Conservation (phyloP, 1,284 basidiomycete species). For the Pseudozyma flocculosa region DNA sequence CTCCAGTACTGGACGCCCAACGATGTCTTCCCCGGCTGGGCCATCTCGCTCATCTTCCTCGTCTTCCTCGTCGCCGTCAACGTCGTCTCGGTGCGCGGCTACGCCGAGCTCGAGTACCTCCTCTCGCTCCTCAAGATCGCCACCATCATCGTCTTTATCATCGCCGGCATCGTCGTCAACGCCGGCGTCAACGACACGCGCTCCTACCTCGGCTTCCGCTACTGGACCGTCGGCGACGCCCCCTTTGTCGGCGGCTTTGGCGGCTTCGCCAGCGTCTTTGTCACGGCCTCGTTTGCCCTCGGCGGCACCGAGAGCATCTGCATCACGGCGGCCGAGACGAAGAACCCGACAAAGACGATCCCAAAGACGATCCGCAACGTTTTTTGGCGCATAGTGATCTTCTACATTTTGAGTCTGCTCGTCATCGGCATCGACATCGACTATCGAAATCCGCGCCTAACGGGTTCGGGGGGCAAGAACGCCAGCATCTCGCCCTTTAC, state of each 20-base stretch:
- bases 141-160: conserved; percentile 27
- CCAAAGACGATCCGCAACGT: conserved; percentile 62
- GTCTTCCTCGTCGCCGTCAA: conserved; percentile 49
- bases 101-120: conserved; percentile 65
- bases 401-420: conserved; percentile 63
- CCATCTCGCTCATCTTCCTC: conserved; percentile 59
- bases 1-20: conserved; percentile 26
- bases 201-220: conserved; percentile 39
- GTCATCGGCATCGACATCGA: conserved; percentile 66
- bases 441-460: conserved; percentile 42
- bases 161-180: conserved; percentile 38
- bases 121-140: conserved; percentile 28
- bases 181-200: conserved; percentile 29
- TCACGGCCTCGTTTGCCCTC: conserved; percentile 69
- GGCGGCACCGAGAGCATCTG: conserved; percentile 68
- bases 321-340: conserved; percentile 38
- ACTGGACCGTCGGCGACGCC: conserved; percentile 61
- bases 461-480: conserved; percentile 17
- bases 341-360: conserved; percentile 36
- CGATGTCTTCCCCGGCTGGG: conserved; percentile 22
- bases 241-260: conserved; percentile 58
- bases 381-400: conserved; percentile 66
- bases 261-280: conserved; percentile 62
- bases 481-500: conserved; percentile 34
- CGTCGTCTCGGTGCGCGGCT: conserved; percentile 65